These are phyloP conservation scores for Penicillium mononematosum DNA, from an alignment of 495 filamentous ascomycete species.

Conservation along the genomic window DNA sequence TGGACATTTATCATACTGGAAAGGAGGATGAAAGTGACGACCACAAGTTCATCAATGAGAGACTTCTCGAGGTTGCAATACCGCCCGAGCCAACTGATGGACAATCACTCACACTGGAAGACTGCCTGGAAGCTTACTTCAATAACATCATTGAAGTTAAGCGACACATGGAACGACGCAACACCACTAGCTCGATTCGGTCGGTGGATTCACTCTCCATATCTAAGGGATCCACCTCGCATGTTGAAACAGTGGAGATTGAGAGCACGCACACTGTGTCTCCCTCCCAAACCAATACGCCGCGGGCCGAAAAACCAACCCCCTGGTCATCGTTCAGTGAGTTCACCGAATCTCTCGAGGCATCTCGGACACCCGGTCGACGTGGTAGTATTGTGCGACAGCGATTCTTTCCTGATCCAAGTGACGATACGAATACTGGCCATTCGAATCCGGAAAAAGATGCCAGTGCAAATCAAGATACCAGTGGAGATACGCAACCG, in stretches of 20 bases:
- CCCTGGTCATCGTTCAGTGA: conserved; percentile 37
- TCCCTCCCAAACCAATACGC: conserved; percentile 35
- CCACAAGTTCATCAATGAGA: conserved; percentile 90
- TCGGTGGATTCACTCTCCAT: conserved; percentile 49
- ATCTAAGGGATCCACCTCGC: conserved; percentile 47
- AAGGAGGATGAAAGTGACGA: conserved; percentile 79
- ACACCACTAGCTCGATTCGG: conserved; percentile 53
- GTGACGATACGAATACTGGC: conserved; percentile 36
- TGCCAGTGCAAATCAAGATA: conserved; percentile 10
- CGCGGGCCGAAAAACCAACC: conserved; percentile 30
- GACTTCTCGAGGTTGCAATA: conserved; percentile 86
- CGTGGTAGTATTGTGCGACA: conserved; percentile 63
- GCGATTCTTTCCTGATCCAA: conserved; percentile 50
- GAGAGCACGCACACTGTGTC: conserved; percentile 43
- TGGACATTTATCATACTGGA: conserved; percentile 91
- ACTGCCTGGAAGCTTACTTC: conserved; percentile 91
- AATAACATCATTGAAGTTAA: conserved; percentile 91
- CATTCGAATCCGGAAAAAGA: conserved; percentile 19
- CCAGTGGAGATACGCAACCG: conserved; percentile 19
- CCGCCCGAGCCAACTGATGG: conserved; percentile 61
- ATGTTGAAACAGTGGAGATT: conserved; percentile 63
- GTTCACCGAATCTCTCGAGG: conserved; percentile 20
- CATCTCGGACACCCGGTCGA: conserved; percentile 37
- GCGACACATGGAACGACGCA: conserved; percentile 66
- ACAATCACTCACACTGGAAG: conserved; percentile 71